A percentile compares a stretch with the other conserved stretches of the same genome.
Conservation (phyloP, 495 filamentous ascomycete species). For the Jackrogersella minutella region DNA sequence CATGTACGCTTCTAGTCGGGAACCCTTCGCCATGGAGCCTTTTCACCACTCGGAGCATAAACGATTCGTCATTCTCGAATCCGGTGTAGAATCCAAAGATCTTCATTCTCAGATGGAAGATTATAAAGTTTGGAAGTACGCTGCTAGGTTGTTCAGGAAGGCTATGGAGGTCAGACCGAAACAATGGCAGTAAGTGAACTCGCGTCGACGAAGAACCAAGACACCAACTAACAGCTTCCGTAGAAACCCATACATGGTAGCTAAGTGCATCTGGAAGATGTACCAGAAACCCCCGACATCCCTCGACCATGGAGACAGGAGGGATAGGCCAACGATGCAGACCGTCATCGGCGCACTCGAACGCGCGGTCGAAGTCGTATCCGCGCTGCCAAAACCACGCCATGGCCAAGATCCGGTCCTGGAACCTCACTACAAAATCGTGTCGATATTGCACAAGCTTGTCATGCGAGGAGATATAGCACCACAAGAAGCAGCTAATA, state of each 20-base stretch:
- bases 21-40: slow-evolving; percentile 89
- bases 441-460: slow-evolving; percentile 86
- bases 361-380: slow-evolving; percentile 71
- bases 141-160: slow-evolving; percentile 77
- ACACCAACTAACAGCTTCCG: neutral
- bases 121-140: slow-evolving; percentile 88
- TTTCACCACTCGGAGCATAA: slow-evolving; percentile 78
- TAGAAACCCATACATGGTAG: slow-evolving; percentile 86
- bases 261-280: slow-evolving; percentile 98
- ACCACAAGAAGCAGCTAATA: slow-evolving; percentile 51
- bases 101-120: slow-evolving; percentile 76
- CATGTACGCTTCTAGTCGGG: slow-evolving; percentile 87
- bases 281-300: slow-evolving; percentile 66
- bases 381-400: slow-evolving; percentile 73
- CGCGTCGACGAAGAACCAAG: neutral
- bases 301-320: slow-evolving; percentile 54
- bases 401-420: slow-evolving; percentile 86
- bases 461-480: slow-evolving; percentile 60
- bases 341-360: slow-evolving; percentile 67
- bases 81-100: slow-evolving; percentile 69
- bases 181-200: slow-evolving; percentile 77
- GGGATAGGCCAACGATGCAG: slow-evolving; percentile 58
- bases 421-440: slow-evolving; percentile 95
- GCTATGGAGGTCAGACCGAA: slow-evolving; percentile 78
- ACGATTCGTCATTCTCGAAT: slow-evolving; percentile 75